These are phyloP conservation scores for Leishmania tropica DNA, from an alignment of 208 protist species.

Conservation along the genomic window DNA sequence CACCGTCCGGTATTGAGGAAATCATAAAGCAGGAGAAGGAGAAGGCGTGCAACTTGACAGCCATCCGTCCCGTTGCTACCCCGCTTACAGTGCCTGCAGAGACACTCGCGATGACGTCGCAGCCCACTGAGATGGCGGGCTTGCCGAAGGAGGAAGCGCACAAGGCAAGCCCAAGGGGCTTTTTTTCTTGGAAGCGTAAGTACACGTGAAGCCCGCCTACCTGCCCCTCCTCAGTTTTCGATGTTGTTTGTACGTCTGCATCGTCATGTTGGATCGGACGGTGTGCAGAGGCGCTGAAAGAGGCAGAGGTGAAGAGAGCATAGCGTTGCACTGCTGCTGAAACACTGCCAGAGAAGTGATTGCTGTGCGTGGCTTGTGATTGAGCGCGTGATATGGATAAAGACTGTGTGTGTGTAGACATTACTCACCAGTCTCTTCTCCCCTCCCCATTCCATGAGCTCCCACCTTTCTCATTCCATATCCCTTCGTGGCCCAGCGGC, in stretches of 20 bases:
- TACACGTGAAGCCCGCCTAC: not conserved
- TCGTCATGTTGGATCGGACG: not conserved
- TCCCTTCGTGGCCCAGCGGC: not conserved
- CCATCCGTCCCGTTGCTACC: too few species aligned
- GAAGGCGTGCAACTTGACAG: not conserved
- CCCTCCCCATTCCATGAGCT: not conserved
- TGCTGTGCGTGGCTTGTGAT: not conserved
- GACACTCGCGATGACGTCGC: not conserved
- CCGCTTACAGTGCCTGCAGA: not conserved
- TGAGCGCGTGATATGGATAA: not conserved
- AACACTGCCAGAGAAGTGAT: not conserved
- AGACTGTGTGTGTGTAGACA: not conserved
- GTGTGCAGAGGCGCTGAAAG: not conserved
- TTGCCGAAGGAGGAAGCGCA: not conserved
- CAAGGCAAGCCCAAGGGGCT: slow-evolving; percentile 5
- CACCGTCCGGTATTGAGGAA: not conserved
- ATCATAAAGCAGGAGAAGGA: slow-evolving; percentile 1
- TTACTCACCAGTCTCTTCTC: not conserved
- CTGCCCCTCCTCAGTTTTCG: not conserved
- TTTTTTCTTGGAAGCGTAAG: slow-evolving; percentile 3
- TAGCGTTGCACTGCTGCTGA: not conserved
- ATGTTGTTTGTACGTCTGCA: not conserved
- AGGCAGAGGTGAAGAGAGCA: not conserved
- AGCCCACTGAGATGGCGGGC: not conserved
- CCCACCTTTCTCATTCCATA: not conserved